Conservation (phyloP, 768 basidiomycete genomes). For the Tricholomella constricta region DNA sequence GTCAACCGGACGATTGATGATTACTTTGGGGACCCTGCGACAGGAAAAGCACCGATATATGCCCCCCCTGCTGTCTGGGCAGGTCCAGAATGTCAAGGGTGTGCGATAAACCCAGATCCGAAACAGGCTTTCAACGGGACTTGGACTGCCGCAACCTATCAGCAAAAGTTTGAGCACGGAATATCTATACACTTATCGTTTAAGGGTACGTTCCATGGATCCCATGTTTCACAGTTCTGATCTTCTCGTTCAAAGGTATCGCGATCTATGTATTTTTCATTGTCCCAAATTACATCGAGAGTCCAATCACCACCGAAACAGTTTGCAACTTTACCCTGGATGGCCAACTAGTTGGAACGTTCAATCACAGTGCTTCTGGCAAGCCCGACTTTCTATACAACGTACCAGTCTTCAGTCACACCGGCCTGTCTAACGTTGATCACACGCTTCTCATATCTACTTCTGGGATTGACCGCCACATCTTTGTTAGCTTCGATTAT, state of each 20-base stretch:
- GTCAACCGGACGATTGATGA: slow-evolving; percentile 39
- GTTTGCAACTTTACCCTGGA: slow-evolving; percentile 34
- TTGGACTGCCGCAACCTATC: slow-evolving; percentile 23
- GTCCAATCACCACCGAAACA: slow-evolving; percentile 22
- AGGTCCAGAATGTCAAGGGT: slow-evolving; percentile 9
- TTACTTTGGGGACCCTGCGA: slow-evolving; percentile 31
- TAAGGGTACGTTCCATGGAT: neutral
- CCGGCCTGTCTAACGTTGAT: slow-evolving; percentile 26
- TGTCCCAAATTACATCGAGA: slow-evolving; percentile 28
- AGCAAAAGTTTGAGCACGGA: slow-evolving; percentile 7
- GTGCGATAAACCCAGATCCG: slow-evolving; percentile 13
- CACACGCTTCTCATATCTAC: slow-evolving; percentile 35
- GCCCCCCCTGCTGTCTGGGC: slow-evolving; percentile 21
- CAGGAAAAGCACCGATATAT: slow-evolving; percentile 25
- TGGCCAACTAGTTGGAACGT: slow-evolving; percentile 19
- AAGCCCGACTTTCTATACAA: slow-evolving; percentile 29
- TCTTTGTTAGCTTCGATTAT: slow-evolving; percentile 43
- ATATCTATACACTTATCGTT: slow-evolving; percentile 17
- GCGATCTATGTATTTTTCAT: slow-evolving; percentile 41
- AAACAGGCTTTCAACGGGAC: slow-evolving; percentile 14
- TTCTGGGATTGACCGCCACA: slow-evolving; percentile 22
- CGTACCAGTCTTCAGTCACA: slow-evolving; percentile 27
- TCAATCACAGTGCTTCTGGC: slow-evolving; percentile 28
- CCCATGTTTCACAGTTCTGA: too few species aligned
- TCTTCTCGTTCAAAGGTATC: slow-evolving; percentile 32